phyloP scores from a whole-genome alignment of 345 rosid species.

The Euphorbia lathyris region DNA sequence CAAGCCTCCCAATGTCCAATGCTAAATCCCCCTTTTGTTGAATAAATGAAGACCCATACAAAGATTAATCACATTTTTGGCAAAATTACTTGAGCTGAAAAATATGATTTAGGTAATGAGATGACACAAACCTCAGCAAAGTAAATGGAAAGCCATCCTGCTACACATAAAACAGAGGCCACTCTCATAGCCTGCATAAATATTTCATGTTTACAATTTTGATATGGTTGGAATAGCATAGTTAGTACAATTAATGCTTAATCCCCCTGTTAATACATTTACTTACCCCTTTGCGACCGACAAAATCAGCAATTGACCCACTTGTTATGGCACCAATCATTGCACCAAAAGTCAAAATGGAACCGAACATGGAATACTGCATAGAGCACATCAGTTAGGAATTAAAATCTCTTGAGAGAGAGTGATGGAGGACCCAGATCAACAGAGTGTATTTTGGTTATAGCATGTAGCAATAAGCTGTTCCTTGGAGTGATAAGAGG shows the following conservation, averaged over 20 bases:
- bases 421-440: no score
- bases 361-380: conserved; percentile 86
- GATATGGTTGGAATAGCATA: conserved; percentile 2
- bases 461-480: no score
- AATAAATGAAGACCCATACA: conserved; percentile 1
- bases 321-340: conserved; percentile 94
- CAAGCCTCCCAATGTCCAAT: conserved; percentile 73
- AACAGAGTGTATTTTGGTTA: no score
- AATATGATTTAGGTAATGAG: not conserved
- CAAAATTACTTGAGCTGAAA: conserved; percentile 9
- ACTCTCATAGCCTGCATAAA: conserved; percentile 72
- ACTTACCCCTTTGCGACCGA: conserved; percentile 88
- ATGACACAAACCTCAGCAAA: conserved; percentile 60
- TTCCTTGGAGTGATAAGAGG: no score
- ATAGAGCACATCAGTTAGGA: conserved; percentile 10
- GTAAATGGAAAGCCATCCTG: conserved; percentile 85
- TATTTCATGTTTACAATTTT: conserved; percentile 12
- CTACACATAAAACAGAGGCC: conserved; percentile 52
- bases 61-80: not conserved
- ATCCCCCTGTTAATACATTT: not conserved
- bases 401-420: no score
- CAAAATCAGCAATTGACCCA: conserved; percentile 72
- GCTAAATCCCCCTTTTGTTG: conserved; percentile 53
- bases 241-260: not conserved
- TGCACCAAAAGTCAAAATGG: conserved; percentile 83